phyloP scores from a whole-genome alignment of 129 eudicot species.

The Artemisia argyi region DNA sequence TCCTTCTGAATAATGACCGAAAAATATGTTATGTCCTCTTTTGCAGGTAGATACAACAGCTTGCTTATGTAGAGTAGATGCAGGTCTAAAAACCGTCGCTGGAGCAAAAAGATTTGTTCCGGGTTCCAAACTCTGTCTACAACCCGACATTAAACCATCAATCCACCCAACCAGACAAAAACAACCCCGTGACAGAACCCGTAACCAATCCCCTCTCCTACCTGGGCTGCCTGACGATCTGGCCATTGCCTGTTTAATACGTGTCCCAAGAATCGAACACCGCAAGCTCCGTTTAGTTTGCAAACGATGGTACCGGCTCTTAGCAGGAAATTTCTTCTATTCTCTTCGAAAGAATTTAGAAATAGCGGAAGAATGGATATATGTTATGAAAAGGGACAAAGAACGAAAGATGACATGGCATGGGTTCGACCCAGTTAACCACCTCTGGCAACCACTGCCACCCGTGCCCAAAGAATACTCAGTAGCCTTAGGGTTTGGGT shows the following conservation, averaged over 20 bases:
- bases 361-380: conserved; percentile 79
- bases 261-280: conserved; percentile 78
- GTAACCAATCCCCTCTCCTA: conserved; percentile 69
- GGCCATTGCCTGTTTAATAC: conserved; percentile 79
- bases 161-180: conserved; percentile 76
- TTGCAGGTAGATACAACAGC: conserved; percentile 85
- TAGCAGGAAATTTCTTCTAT: conserved; percentile 74
- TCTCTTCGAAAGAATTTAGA: conserved; percentile 57
- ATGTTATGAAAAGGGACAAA: conserved; percentile 69
- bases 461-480: conserved; percentile 81
- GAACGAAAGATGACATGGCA: conserved; percentile 78
- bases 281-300: conserved; percentile 76
- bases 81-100: conserved; percentile 76
- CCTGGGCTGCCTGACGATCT: conserved; percentile 90
- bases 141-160: conserved; percentile 72
- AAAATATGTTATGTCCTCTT: background rate
- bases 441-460: conserved; percentile 79
- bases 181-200: conserved; percentile 57
- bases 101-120: conserved; percentile 87
- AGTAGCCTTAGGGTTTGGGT: conserved; percentile 74
- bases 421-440: conserved; percentile 73
- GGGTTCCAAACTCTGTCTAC: conserved; percentile 74
- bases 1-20: background rate
- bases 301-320: conserved; percentile 87
- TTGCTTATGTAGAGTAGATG: conserved; percentile 85